Base-by-base conservation (phyloP, 225 moss, liverwort and hornwort genomes). In the Takakia lepidozioides region DNA sequence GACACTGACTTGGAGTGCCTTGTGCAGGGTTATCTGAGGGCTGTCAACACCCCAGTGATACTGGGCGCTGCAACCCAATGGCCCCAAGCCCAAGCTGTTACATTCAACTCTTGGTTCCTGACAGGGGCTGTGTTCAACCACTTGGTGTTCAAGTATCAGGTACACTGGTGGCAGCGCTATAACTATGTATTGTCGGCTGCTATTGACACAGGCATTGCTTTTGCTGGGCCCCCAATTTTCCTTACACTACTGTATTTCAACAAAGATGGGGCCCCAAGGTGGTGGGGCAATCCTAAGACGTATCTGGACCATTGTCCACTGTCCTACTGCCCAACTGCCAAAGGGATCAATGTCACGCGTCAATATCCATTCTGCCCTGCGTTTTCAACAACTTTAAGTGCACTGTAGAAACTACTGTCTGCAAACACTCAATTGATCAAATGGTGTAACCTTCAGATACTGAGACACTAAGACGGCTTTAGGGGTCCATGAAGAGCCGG, bases 31-130 rank as follows among this genome's bases (percentile, higher is more conserved):
- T 69, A 74, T 45, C 36, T 70, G 6, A 76, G 48, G 55, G 71
- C 68, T 68, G 68, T 83, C 2, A 79, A 87, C 44, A 41, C 69
- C 48, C 87, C 83, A 19, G 71, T 83, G 25, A 19, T 87, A 34
- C 42, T 87, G 4, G 83, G 83, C 61, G 73, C 80, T 14, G 80
- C 71, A 3, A 87, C 74, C 46, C 68, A 79, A 22, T 87, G 83
- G 87, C 83, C 83, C 27, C 87, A 82, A 26, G 87, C 87, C 41
- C 71, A 73, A 22, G 59, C 87, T 20, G 87, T 83, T 3, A 87
- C 82, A 27, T 83, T 67, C 64, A 80, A 71, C 59, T 80, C 83
- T 1, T 87, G 87, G 87, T 83, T 77, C 43, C 56, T 83, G 27
- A 62, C 64, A 36, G 73, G 80, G 27, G 83, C 76, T 58, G 62